Base-by-base conservation (phyloP, 441 rosid species). In the Brassica hybrid region DNA sequence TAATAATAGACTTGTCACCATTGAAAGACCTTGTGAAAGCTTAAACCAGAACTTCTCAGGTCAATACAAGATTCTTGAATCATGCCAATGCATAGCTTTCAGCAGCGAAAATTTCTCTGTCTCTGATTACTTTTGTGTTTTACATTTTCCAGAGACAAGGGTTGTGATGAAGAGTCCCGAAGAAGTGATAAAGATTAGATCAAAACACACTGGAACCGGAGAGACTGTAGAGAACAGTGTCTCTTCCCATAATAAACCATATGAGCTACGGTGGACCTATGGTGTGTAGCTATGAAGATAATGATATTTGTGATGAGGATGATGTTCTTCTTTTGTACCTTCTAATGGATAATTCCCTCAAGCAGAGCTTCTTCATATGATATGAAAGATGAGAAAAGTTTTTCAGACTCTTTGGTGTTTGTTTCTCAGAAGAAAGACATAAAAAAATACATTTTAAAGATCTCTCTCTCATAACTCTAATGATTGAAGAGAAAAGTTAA, bases 251-350 rank as follows among this genome's bases (percentile, higher is more conserved):
- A 89, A 92, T 72, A n/a, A 89, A 92, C 62, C 96, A 90, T 25
- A 86, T 89, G 85, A 89, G 88, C 81, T 85, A 91, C 72, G 86
- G 90, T 66, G 80, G 88, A 79, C 81, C 92, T 67, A 79, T 85
- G 19, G 75, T 80, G 43, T 78, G 87, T 90, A 92, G 97, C 45
- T 78, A 86, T 36, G 92, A 90, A 76, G 87, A 91, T 32, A 79
- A 88, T 84, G 84, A 91, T 72, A 80, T 86, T 2, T 71, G 85
- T 25, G 94, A 91, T 72, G 91, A 89, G n/a, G n/a, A n/a, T 69
- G 95, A 93, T 81, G 84, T 93, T 81, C 96, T 93, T 77, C 72
- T 93, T 79, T 91, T 36, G 90, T 93, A 72, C 98, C 99, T 41
- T 88, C 89, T 61, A 89, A 89, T 43, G 81, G 88, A 67, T 91